Conservation (phyloP, 768 basidiomycete genomes). For the Porpolomopsis calyptriformis region DNA sequence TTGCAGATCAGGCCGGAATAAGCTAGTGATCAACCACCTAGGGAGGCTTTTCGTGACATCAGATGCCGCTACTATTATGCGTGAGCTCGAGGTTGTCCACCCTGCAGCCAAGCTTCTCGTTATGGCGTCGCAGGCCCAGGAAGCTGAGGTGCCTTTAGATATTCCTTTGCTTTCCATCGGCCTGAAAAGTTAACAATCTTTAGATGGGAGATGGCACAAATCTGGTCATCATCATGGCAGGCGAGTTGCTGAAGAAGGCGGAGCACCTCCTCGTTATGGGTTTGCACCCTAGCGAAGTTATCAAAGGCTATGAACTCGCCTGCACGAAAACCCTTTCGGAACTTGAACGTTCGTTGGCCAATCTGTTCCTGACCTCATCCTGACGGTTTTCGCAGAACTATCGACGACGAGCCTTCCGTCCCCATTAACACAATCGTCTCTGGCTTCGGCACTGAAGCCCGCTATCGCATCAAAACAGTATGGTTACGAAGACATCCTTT, state of each 20-base stretch:
- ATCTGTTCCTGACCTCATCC: conserved; percentile 7
- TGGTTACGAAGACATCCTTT: conserved; percentile 76
- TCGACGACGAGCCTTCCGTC: conserved; percentile 58
- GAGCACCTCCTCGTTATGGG: conserved; percentile 93
- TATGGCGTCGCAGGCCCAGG: conserved; percentile 96
- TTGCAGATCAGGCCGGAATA: conserved; percentile 67
- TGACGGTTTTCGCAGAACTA: conserved; percentile 38
- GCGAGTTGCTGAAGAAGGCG: conserved; percentile 88
- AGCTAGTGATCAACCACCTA: conserved; percentile 95
- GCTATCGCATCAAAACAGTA: conserved; percentile 97
- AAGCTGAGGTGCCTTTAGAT: conserved; percentile 62
- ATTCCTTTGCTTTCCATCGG: background rate
- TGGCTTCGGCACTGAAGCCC: conserved; percentile 72
- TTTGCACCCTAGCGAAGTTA: conserved; percentile 91
- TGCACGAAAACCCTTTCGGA: conserved; percentile 73
- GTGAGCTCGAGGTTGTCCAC: conserved; percentile 96
- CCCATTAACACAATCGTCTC: conserved; percentile 59
- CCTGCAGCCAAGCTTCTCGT: conserved; percentile 99
- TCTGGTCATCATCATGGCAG: conserved; percentile 87
- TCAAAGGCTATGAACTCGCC: conserved; percentile 91
- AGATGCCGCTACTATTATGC: conserved; percentile 97
- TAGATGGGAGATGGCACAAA: conserved; percentile 99
- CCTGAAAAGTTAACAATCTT: conserved; percentile 3
- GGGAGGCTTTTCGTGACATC: conserved; percentile 94
- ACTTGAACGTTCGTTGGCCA: conserved; percentile 57